Conservation (phyloP, 2,329 filamentous ascomycete genomes). For the Aspergillus persii region DNA sequence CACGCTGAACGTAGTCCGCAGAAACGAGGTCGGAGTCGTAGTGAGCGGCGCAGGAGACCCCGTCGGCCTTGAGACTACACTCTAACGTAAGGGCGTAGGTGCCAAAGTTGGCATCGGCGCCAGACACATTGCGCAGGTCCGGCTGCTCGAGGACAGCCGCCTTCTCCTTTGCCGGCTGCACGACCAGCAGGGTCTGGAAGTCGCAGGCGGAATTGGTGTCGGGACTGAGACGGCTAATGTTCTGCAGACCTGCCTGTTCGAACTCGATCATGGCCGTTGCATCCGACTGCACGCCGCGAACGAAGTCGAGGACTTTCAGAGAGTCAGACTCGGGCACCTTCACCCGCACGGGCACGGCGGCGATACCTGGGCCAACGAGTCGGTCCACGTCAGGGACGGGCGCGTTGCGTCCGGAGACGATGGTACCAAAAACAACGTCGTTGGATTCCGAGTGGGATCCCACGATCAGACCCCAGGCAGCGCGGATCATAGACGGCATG, state of each 20-base stretch:
- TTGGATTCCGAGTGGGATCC: constrained; percentile 5
- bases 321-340: background rate
- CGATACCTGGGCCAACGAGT: constrained; percentile 9
- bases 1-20: constrained; percentile 1
- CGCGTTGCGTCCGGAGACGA: constrained; percentile 7
- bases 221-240: constrained; percentile 3
- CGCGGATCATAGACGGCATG: constrained; percentile 4
- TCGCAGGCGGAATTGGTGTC: constrained; percentile 4
- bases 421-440: constrained; percentile 8
- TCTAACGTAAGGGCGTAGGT: constrained; percentile 13
- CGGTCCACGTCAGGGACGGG: constrained; percentile 5
- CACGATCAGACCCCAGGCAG: constrained; percentile 11
- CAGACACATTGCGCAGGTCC: constrained; percentile 6
- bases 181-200: constrained; percentile 8
- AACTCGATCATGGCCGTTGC: constrained; percentile 5
- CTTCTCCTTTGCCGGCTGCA: constrained; percentile 8
- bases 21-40: constrained; percentile 12
- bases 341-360: constrained; percentile 8
- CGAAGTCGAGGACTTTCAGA: constrained; percentile 1
- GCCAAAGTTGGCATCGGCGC: constrained; percentile 9
- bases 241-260: constrained; percentile 11
- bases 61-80: constrained; percentile 6
- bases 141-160: background rate
- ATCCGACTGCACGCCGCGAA: constrained; percentile 3
- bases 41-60: constrained; percentile 5